Evolutionary conservation across 192 early-diverging fungal genomes (phyloP).

Genomic region (Backusella morwellensis): DNA sequence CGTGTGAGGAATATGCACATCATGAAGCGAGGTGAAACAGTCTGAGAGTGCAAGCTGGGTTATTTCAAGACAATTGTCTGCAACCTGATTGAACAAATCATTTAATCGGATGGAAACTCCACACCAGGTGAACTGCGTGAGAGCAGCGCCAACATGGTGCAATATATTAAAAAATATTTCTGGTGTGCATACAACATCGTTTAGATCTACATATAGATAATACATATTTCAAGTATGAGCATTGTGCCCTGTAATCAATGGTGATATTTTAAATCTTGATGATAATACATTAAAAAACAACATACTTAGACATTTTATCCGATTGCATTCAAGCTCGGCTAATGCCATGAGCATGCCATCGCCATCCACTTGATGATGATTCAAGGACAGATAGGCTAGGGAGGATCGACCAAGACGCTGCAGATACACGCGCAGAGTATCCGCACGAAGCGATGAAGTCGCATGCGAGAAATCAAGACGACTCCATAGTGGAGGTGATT

Average conservation of each 20-base stretch:
- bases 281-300: neutral
- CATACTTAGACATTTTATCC: constrained; percentile 7
- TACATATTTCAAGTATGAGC: neutral
- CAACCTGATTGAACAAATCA: constrained; percentile 3
- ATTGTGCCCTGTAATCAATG: neutral
- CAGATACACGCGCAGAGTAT: constrained; percentile 10
- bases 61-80: neutral
- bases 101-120: constrained; percentile 11
- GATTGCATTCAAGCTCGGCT: neutral
- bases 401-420: neutral
- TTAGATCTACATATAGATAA: neutral
- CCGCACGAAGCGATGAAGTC: neutral
- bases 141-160: neutral
- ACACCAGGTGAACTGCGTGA: constrained; percentile 2
- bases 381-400: neutral
- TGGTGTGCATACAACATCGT: constrained; percentile 7
- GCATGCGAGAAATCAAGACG: neutral
- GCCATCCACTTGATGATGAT: constrained; percentile 3
- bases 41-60: constrained; percentile 8
- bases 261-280: neutral
- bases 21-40: constrained; percentile 17
- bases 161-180: neutral
- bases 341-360: constrained; percentile 2
- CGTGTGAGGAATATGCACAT: neutral
- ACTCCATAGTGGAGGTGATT: constrained; percentile 10